Evolutionary conservation across 306 rosid genomes (phyloP), one percentile per base, ranked within the genome.

Genomic region (Cucurbita ficifolia): DNA sequence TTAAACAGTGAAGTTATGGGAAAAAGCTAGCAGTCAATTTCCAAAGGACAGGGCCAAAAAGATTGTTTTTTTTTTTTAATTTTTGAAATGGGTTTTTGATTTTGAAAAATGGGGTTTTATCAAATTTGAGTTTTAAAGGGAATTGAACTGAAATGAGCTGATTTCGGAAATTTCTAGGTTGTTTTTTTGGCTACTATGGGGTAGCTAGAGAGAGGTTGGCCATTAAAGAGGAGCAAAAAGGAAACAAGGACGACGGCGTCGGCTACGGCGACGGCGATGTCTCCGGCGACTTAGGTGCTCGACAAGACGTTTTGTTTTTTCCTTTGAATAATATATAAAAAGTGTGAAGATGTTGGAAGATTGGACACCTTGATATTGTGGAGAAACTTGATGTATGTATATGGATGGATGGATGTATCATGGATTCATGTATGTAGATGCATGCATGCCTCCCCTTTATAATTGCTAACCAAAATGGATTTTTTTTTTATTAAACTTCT

Each of bases 1-100:
- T 22, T 68, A 68, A 65, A 68, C 73, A 68, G 73, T 68, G 73
- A 46, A 68, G 73, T 68, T 45, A 68, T 68, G 73, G 73, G 22
- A 29, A 68, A 68, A 68, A 68, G 73, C 73, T 45, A 46, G 55
- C 40, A 46, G 73, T 68, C 73, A 68, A 68, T 38, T 46, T 68
- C 73, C 55, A 68, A 22, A 68, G 55, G 55, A 68, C 73, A 68
- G 21, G 39, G 73, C 73, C 55, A 68, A 68, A 43, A 68, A 68
- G 40, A 40, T 46, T 38, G 11, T 62, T 22, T 38, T 29, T 29
- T 29, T 29, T 2, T 29, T 29, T 29, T 29, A 29, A 24, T 29
- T 62, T 68, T 21, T 68, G 56, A 45, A 55, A 55, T 68, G 73
- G 73, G 52, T 64, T 67, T 21, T 42, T 65, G 3, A 29, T 9